Conservation (phyloP, 1,284 basidiomycete species). For the Athelia psychrophila region DNA sequence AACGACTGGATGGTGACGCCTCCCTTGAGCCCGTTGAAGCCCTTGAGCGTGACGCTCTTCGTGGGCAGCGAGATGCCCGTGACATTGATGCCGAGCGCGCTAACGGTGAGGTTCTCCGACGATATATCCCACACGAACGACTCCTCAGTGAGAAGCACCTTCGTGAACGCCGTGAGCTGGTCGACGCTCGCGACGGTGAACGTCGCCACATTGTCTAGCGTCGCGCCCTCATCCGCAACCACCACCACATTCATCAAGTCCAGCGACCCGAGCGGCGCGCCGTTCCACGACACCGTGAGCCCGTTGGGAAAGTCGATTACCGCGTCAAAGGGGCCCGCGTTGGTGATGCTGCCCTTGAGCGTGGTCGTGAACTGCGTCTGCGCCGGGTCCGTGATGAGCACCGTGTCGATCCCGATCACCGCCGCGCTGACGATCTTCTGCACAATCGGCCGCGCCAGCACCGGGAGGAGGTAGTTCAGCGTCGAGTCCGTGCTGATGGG, state of each 20-base stretch:
- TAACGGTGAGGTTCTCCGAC: slow-evolving; percentile 62
- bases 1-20: slow-evolving; percentile 69
- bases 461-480: slow-evolving; percentile 64
- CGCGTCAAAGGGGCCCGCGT: slow-evolving; percentile 78
- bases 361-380: slow-evolving; percentile 59
- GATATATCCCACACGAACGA: slow-evolving; percentile 75
- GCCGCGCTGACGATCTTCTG: slow-evolving; percentile 69
- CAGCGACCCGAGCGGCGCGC: slow-evolving; percentile 58
- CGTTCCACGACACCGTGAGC: slow-evolving; percentile 62
- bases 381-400: slow-evolving; percentile 57
- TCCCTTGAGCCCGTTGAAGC: slow-evolving; percentile 67
- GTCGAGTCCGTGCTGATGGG: slow-evolving; percentile 61
- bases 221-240: slow-evolving; percentile 61
- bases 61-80: slow-evolving; percentile 49
- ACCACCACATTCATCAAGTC: slow-evolving; percentile 61
- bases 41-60: slow-evolving; percentile 68
- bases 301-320: slow-evolving; percentile 66
- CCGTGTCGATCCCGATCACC: slow-evolving; percentile 51
- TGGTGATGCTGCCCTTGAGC: slow-evolving; percentile 66
- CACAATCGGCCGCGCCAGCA: slow-evolving; percentile 76
- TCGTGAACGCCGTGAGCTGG: slow-evolving; percentile 67
- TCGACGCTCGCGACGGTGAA: slow-evolving; percentile 63
- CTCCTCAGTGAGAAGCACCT: slow-evolving; percentile 63
- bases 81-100: slow-evolving; percentile 58
- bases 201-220: slow-evolving; percentile 50